These are phyloP conservation scores for Botrytis fabae DNA, from an alignment of 2,329 filamentous ascomycete species.

Conservation along the genomic window DNA sequence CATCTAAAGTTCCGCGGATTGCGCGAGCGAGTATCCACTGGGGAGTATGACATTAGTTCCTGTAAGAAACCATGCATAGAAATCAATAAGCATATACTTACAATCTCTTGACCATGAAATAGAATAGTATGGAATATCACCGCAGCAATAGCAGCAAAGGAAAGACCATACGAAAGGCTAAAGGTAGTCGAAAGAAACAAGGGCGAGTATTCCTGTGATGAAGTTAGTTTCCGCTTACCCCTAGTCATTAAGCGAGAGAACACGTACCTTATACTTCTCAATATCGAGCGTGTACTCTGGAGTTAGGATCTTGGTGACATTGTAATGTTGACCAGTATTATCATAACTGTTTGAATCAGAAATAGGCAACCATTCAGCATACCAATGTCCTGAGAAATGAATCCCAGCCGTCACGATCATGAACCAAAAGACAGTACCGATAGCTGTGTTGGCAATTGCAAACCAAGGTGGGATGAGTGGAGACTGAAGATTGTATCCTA, in stretches of 20 bases:
- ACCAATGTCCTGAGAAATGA: conserved; percentile 70
- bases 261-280: conserved; percentile 61
- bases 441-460: conserved; percentile 70
- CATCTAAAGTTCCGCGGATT: conserved; percentile 49
- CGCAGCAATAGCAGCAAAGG: conserved; percentile 69
- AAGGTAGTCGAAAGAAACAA: conserved; percentile 73
- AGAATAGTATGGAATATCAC: conserved; percentile 67
- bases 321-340: conserved; percentile 61
- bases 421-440: conserved; percentile 66
- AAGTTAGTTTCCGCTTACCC: conserved; percentile 34
- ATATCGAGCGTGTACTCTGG: conserved; percentile 69
- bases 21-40: conserved; percentile 62
- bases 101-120: conserved; percentile 67
- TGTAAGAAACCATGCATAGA: not conserved
- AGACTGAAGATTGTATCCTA: conserved; percentile 40
- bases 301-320: conserved; percentile 63
- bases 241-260: conserved; percentile 59
- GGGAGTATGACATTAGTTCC: not conserved
- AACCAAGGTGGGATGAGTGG: conserved; percentile 66
- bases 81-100: not conserved
- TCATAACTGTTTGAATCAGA: conserved; percentile 63
- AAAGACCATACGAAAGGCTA: conserved; percentile 67
- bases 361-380: conserved; percentile 61
- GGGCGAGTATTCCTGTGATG: conserved; percentile 70
- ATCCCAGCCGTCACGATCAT: conserved; percentile 57